phyloP scores from a whole-genome alignment of 176 grass and related monocot species.

The Carex parvula region DNA sequence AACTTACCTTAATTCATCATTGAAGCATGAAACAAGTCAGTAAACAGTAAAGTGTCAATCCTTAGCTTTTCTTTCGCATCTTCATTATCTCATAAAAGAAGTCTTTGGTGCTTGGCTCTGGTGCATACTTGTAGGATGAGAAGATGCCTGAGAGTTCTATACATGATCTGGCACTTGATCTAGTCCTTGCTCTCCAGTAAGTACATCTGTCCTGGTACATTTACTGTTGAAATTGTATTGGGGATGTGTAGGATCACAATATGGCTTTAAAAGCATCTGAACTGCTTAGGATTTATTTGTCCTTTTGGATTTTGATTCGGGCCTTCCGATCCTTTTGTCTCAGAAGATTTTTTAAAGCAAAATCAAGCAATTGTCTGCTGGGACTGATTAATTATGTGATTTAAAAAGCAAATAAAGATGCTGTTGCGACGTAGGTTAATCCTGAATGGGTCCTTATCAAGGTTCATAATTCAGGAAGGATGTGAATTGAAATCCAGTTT shows the following conservation, averaged over 20 bases:
- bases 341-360: conserved; percentile 11
- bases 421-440: neutral
- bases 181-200: conserved; percentile 92
- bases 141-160: conserved; percentile 83
- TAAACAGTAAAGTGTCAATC: neutral
- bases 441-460: neutral
- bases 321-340: neutral
- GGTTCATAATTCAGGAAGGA: neutral
- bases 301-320: neutral
- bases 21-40: neutral
- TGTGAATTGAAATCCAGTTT: neutral
- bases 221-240: neutral
- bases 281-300: neutral
- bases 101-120: neutral
- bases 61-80: neutral
- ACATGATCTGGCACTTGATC: conserved; percentile 77
- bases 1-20: neutral
- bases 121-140: conserved; percentile 49
- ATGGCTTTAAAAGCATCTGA: neutral
- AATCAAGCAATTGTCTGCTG: neutral
- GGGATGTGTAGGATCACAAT: neutral
- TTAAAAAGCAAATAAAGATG: neutral
- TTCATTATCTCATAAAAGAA: neutral
- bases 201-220: neutral
- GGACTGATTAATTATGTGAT: neutral